Base-by-base conservation (phyloP, 441 rosid species). In the Lepidium campestre region DNA sequence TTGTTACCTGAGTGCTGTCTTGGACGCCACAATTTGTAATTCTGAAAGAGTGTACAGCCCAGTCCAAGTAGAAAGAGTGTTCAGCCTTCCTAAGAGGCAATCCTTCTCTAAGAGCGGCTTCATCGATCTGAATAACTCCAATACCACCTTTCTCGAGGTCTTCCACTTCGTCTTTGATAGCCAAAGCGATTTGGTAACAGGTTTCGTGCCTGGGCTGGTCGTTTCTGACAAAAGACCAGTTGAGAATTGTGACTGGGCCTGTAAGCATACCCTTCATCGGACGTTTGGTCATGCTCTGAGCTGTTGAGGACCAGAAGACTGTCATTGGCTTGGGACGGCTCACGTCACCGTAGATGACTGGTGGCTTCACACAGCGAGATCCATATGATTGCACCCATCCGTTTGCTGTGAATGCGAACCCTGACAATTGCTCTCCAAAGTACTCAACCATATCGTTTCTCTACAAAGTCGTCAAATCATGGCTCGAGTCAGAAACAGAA, bases 221-320 rank as follows among this genome's bases (percentile, higher is more conserved):
- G 54, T 93, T 93, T 52, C 97, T 78, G 57, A 93, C 96, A n/a
- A 93, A 93, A 50, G 97, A 93, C 97, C 97, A 93, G 86, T 93
- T 91, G 62, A 93, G 89, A 71, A 93, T 93, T 68, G 97, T 93
- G 65, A 93, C 99, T 4, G 99, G 99, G 32, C 97, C 97, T 4
- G 97, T 93, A 77, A 93, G 97, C 99, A 93, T 93, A 50, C 99
- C 99, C 85, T 93, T 93, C 99, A 93, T 93, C 41, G 97, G 97
- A 80, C 96, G 93, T 50, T 80, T 37, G 29, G 99, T 89, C 96
- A 93, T 85, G 84, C 97, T 89, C 75, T 91, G 99, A 22, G 97
- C 99, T 11, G 76, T 61, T 29, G 97, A 80, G 11, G 99, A 93
- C 99, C 97, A 93, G 87, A 86, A 91, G 56, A 93, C 96, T 2